phyloP scores from a whole-genome alignment of 192 early-diverging fungal genomes.

The Backusella sp. region DNA sequence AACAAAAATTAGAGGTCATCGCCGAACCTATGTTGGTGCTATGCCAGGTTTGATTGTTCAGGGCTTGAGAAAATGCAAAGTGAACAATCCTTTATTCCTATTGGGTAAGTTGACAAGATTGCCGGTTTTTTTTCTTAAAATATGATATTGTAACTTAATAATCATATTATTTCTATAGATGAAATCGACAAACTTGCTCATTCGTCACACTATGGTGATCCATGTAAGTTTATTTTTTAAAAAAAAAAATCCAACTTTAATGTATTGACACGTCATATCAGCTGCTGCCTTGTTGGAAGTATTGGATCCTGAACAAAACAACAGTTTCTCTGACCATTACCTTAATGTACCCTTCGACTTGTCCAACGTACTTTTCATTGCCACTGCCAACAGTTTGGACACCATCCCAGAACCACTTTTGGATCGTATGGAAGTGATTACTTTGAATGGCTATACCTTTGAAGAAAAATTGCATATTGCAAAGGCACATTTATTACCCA shows the following conservation, averaged over 20 bases:
- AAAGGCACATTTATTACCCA: constrained; percentile 67
- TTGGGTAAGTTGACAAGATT: constrained; percentile 48
- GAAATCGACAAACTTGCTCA: constrained; percentile 80
- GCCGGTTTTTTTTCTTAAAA: neutral
- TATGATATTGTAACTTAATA: neutral
- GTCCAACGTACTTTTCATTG: constrained; percentile 75
- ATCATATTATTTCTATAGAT: constrained; percentile 35
- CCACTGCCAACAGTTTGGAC: constrained; percentile 79
- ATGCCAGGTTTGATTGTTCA: constrained; percentile 81
- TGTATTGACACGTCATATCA: neutral
- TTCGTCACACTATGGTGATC: constrained; percentile 67
- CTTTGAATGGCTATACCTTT: constrained; percentile 77
- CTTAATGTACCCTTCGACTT: constrained; percentile 67
- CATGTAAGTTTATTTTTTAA: constrained; percentile 28
- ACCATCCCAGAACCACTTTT: constrained; percentile 78
- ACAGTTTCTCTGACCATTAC: constrained; percentile 81
- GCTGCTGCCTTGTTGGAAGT: constrained; percentile 81
- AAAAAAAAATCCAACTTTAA: neutral
- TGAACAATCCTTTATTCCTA: constrained; percentile 78
- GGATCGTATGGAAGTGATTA: constrained; percentile 85
- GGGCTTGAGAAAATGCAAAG: constrained; percentile 61
- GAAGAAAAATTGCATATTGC: constrained; percentile 86
- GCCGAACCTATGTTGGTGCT: constrained; percentile 88
- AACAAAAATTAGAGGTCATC: constrained; percentile 57
- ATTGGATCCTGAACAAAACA: constrained; percentile 86